Evolutionary conservation across 2,329 filamentous ascomycete species (phyloP), one percentile per base, ranked within the genome.

Genomic region (Chrysosporium queenslandicum): DNA sequence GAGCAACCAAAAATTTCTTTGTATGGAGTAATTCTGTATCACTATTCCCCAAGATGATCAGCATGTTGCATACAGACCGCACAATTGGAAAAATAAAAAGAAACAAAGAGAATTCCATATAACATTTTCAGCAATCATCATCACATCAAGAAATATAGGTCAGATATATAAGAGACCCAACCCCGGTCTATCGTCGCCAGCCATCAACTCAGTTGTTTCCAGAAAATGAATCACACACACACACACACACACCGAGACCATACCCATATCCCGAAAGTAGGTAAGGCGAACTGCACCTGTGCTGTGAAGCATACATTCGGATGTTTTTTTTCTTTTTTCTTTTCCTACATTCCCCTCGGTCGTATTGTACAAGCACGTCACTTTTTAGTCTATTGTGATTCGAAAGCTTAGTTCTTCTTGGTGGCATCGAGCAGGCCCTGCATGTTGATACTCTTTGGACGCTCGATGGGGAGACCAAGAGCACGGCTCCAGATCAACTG

Each of bases 401-500:
- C 16, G 21, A 16, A 27, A 45, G 14, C 32, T 9, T 46, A 46
- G 21, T 53, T 51, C 46, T 55, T 55, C 39, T 62, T 61, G 21
- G 62, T 79, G 65, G 80, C 68, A 69, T 90, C 85, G 60, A 95
- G 73, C 60, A 98, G 74, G 9, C 91, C 91, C 68, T 87, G 78
- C 52, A 98, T 76, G 72, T 95, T 92, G 67, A 97, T 94, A 71
- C 87, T 94, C 86, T 98, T 98, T 46, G 92, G 92, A 57, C 91
- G 79, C 81, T 98, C 92, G 64, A 98, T 98, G 9, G 92, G 92
- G 66, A 97, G 75, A 50, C 92, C 92, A 57, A 98, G 73, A 14
- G 90, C 90, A 46, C 92, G 81, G 69, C 97, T 91, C 92, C 92
- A 97, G 67, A 98, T 85, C 58, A 98, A 77, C 71, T 98, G 92